phyloP scores from a whole-genome alignment of 2,329 filamentous ascomycete species.

The Pseudocercospora vitis region DNA sequence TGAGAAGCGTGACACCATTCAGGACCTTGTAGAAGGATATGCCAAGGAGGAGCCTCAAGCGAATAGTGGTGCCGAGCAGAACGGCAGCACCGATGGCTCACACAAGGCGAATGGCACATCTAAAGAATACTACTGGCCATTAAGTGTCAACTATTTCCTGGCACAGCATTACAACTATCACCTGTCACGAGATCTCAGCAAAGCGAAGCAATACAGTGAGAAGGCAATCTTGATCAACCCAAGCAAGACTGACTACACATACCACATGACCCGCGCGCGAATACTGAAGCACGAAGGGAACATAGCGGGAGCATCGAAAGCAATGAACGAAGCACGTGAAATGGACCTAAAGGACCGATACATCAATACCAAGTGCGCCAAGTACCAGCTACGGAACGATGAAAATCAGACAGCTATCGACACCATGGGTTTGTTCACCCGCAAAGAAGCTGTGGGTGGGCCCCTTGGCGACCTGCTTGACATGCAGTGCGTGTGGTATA shows the following conservation, averaged over 20 bases:
- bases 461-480: conserved; percentile 88
- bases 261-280: conserved; percentile 90
- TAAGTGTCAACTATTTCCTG: conserved; percentile 86
- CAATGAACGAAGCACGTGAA: conserved; percentile 82
- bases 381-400: conserved; percentile 92
- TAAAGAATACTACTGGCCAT: conserved; percentile 61
- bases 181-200: conserved; percentile 77
- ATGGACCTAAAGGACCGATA: conserved; percentile 90
- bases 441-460: conserved; percentile 83
- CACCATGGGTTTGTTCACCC: conserved; percentile 91
- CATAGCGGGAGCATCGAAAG: conserved; percentile 72
- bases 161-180: conserved; percentile 97
- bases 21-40: conserved; percentile 76
- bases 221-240: conserved; percentile 77
- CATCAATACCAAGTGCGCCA: conserved; percentile 97
- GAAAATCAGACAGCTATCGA: conserved; percentile 82
- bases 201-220: conserved; percentile 79
- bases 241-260: conserved; percentile 84
- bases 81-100: conserved; percentile 43
- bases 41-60: conserved; percentile 45
- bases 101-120: conserved; percentile 34
- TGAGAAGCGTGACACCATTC: conserved; percentile 74
- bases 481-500: conserved; percentile 98
- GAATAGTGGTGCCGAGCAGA: conserved; percentile 33
- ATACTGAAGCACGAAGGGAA: conserved; percentile 91